Conservation (phyloP, 257 asterid species). For the Scutellaria galericulata region DNA sequence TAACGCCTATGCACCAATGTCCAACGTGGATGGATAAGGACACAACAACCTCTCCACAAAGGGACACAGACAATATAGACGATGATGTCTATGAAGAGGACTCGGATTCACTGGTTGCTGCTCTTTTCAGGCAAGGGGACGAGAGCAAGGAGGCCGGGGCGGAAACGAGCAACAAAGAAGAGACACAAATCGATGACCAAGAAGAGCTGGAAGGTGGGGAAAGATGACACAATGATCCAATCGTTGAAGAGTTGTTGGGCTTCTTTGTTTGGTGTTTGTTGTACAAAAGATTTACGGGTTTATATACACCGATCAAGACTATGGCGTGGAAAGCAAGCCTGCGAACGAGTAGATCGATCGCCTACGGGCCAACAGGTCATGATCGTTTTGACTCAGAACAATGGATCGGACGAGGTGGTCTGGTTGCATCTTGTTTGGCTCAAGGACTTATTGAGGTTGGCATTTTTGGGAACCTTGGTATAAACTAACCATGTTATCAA, state of each 20-base stretch:
- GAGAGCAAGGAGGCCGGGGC: conserved; percentile 57
- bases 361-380: not conserved
- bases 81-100: conserved; percentile 68
- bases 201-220: conserved; percentile 97
- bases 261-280: not conserved
- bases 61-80: conserved; percentile 54
- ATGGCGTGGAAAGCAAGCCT: conserved; percentile 18
- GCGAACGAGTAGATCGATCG: not conserved
- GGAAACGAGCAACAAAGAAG: conserved; percentile 75
- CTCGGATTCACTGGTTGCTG: conserved; percentile 58
- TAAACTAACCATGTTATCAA: conserved; percentile 14
- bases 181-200: conserved; percentile 84
- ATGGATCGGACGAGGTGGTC: not conserved
- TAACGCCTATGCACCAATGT: conserved; percentile 55
- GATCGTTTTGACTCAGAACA: conserved; percentile 19
- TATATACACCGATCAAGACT: not conserved
- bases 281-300: conserved; percentile 23
- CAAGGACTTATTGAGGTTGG: conserved; percentile 22
- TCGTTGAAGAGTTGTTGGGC: not conserved
- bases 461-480: conserved; percentile 13
- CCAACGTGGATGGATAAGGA: conserved; percentile 70
- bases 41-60: conserved; percentile 34
- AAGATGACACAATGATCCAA: conserved; percentile 45
- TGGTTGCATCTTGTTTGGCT: not conserved
- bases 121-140: conserved; percentile 57